These are phyloP conservation scores for Mortierella polycephala DNA, from an alignment of 371 early-diverging fungal genomes.

Conservation along the genomic window DNA sequence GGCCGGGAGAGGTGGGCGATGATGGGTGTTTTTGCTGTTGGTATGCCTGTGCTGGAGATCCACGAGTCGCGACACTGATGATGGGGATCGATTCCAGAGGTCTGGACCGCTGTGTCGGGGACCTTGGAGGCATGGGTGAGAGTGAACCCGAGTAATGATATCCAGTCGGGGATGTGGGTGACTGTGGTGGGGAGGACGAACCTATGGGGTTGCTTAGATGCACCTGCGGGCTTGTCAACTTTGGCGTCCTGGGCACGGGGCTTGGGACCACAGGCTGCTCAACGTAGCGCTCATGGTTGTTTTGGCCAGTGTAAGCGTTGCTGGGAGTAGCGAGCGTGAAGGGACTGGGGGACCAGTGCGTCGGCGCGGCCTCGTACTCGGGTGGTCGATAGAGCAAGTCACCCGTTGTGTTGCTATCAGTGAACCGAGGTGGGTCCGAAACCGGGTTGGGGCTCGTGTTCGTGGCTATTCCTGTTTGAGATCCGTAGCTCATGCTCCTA, in stretches of 20 bases:
- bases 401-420: constrained; percentile 1
- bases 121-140: constrained; percentile 33
- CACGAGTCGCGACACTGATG: constrained; percentile 27
- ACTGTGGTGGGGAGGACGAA: constrained; percentile 6
- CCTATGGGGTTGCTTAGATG: constrained; percentile 17
- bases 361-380: constrained; percentile 7
- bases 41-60: constrained; percentile 15
- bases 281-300: constrained; percentile 17
- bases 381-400: constrained; percentile 35
- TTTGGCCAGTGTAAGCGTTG: constrained; percentile 7
- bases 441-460: constrained; percentile 16
- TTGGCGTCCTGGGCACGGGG: constrained; percentile 36
- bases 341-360: constrained; percentile 33
- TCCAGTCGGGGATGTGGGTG: constrained; percentile 11
- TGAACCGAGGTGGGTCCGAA: constrained; percentile 24
- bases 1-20: neutral
- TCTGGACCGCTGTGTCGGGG: neutral
- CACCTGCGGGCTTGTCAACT: constrained; percentile 13
- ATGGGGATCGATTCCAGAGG: constrained; percentile 20
- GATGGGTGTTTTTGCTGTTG: constrained; percentile 13
- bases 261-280: constrained; percentile 37
- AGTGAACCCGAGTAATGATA: constrained; percentile 11
- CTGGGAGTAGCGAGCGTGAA: constrained; percentile 15
- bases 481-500: constrained; percentile 21
- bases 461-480: constrained; percentile 6